These are phyloP conservation scores for Amanita muscaria DNA, from an alignment of 768 basidiomycete species.

Conservation along the genomic window DNA sequence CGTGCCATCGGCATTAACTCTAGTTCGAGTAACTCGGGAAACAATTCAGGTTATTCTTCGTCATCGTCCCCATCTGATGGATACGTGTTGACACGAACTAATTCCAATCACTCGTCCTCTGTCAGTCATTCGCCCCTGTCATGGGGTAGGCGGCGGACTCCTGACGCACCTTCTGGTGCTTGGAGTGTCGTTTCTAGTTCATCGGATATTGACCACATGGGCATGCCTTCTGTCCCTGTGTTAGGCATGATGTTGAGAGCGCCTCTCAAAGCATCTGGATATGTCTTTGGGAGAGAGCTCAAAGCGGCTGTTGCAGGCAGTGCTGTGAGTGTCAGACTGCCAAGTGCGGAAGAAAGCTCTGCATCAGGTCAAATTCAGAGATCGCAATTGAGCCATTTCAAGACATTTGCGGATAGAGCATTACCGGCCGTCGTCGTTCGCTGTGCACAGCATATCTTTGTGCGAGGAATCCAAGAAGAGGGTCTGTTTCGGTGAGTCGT, in stretches of 20 bases:
- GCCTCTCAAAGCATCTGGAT: conserved; percentile 37
- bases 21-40: conserved; percentile 21
- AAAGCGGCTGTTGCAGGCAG: conserved; percentile 23
- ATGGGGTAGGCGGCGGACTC: conserved; percentile 42
- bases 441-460: conserved; percentile 73
- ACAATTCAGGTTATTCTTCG: conserved; percentile 37
- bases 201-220: conserved; percentile 42
- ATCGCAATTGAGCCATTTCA: conserved; percentile 16
- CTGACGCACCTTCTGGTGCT: conserved; percentile 50
- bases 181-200: conserved; percentile 44
- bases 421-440: conserved; percentile 74
- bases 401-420: conserved; percentile 38
- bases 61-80: conserved; percentile 29
- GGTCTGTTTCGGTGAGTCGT: conserved; percentile 69
- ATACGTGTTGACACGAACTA: conserved; percentile 24
- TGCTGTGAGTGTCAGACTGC: conserved; percentile 20
- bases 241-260: conserved; percentile 53
- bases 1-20: conserved; percentile 31
- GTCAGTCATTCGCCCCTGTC: conserved; percentile 11
- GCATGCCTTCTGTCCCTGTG: conserved; percentile 33
- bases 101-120: conserved; percentile 27
- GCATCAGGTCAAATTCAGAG: conserved; percentile 14
- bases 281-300: conserved; percentile 64
- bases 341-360: conserved; percentile 8
- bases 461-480: conserved; percentile 82